phyloP scores from a whole-genome alignment of 306 rosid species.

The Cajanus cajan region DNA sequence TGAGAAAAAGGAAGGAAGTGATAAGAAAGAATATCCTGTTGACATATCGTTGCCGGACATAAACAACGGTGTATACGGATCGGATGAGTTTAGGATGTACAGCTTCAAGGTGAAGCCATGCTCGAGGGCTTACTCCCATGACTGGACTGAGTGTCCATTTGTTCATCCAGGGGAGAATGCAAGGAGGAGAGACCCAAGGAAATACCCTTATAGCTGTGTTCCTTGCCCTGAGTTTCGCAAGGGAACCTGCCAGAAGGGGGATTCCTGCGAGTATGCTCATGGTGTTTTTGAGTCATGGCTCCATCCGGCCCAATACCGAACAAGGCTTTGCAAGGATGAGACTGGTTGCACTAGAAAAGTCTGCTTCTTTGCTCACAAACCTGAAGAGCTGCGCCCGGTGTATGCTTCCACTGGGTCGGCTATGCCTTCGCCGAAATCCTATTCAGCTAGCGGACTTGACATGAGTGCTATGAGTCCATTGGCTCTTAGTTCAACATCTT shows the following conservation, averaged over 20 bases:
- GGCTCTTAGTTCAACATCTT: slow-evolving; percentile 71
- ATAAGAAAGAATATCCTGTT: slow-evolving; percentile 90
- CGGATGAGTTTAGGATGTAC: slow-evolving; percentile 93
- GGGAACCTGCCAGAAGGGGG: slow-evolving; percentile 86
- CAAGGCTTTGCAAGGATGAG: slow-evolving; percentile 98
- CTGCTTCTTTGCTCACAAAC: slow-evolving; percentile 96
- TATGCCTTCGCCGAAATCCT: slow-evolving; percentile 92
- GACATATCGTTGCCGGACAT: slow-evolving; percentile 91
- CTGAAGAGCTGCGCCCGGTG: slow-evolving; percentile 86
- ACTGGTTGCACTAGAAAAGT: slow-evolving; percentile 86
- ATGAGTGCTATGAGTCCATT: slow-evolving; percentile 75
- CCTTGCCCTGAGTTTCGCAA: slow-evolving; percentile 98
- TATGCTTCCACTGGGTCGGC: slow-evolving; percentile 96
- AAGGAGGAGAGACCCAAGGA: slow-evolving; percentile 94
- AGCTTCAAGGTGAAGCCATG: slow-evolving; percentile 99
- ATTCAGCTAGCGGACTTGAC: slow-evolving; percentile 50
- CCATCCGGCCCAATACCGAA: slow-evolving; percentile 96
- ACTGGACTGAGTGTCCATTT: slow-evolving; percentile 98
- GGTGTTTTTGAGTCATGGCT: slow-evolving; percentile 99
- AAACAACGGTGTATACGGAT: slow-evolving; percentile 83
- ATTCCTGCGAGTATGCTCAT: slow-evolving; percentile 93
- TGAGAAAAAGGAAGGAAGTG: slow-evolving; percentile 72
- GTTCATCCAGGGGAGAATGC: slow-evolving; percentile 99
- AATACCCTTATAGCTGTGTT: slow-evolving; percentile 96
- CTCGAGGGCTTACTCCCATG: slow-evolving; percentile 98